Percentiles rank a stretch among this genome's conserved stretches.
phyloP scores from a whole-genome alignment of 495 filamentous ascomycete genomes.

The Geopyxis carbonaria region DNA sequence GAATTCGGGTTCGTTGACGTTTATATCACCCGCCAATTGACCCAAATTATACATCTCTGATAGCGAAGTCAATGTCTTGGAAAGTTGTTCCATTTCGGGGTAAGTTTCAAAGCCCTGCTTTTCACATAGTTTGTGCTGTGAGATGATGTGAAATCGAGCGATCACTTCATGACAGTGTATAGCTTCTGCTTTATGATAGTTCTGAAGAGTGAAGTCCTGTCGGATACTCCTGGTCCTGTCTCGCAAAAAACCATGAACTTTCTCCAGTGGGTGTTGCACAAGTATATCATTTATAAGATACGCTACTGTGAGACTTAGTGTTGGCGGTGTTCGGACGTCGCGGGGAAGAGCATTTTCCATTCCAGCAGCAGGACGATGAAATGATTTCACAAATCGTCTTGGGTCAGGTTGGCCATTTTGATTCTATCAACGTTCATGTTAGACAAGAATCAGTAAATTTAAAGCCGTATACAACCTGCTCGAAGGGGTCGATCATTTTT shows the following conservation, averaged over 20 bases:
- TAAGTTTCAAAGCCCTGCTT: conserved; percentile 59
- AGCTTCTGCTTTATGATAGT: conserved; percentile 33
- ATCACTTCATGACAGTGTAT: conserved; percentile 79
- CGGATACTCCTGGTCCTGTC: conserved; percentile 82
- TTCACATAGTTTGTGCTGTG: conserved; percentile 65
- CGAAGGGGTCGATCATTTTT: conserved; percentile 42
- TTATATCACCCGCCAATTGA: conserved; percentile 9
- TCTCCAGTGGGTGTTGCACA: conserved; percentile 42
- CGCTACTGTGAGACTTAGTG: conserved; percentile 58
- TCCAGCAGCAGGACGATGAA: conserved; percentile 77
- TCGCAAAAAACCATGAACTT: conserved; percentile 79
- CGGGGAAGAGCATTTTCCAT: conserved; percentile 80
- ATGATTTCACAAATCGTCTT: conserved; percentile 49
- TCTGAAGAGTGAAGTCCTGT: conserved; percentile 83
- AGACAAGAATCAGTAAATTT: conserved; percentile 5
- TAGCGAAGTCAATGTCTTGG: conserved; percentile 69
- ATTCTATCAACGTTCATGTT: conserved; percentile 7
- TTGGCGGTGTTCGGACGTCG: conserved; percentile 66
- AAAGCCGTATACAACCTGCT: conserved; percentile 34
- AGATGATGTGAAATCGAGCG: conserved; percentile 75
- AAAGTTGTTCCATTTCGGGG: conserved; percentile 85
- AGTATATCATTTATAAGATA: conserved; percentile 69
- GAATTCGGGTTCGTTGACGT: conserved; percentile 71
- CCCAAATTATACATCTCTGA: conserved; percentile 72
- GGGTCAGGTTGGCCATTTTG: conserved; percentile 18